phyloP scores from a whole-genome alignment of 495 filamentous ascomycete species.

The Coniosporium apollinis region DNA sequence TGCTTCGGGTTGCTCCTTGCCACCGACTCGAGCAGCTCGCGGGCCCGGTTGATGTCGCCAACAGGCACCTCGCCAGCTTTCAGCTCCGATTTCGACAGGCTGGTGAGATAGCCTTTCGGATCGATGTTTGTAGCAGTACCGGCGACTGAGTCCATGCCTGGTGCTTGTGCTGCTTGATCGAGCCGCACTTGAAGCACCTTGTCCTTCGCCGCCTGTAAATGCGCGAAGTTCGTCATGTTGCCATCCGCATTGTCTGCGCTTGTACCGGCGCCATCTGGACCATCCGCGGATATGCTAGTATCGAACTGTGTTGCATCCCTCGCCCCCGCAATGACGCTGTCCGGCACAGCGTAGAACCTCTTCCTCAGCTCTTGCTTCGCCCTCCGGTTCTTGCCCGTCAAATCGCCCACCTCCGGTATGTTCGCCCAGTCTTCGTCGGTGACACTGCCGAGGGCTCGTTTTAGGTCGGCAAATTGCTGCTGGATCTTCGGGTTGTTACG shows the following conservation, averaged over 20 bases:
- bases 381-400: constrained; percentile 83
- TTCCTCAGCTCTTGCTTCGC: constrained; percentile 65
- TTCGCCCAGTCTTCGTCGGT: constrained; percentile 95
- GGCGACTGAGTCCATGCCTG: constrained; percentile 44
- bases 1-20: constrained; percentile 92
- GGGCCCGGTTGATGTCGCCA: constrained; percentile 89
- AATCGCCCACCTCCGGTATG: constrained; percentile 86
- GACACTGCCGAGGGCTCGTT: constrained; percentile 71
- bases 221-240: constrained; percentile 93
- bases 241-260: constrained; percentile 46
- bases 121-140: constrained; percentile 88
- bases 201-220: constrained; percentile 88
- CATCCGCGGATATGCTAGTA: constrained; percentile 70
- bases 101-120: constrained; percentile 89
- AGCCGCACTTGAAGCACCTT: constrained; percentile 83
- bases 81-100: constrained; percentile 59
- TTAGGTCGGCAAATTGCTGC: constrained; percentile 93
- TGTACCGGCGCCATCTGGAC: constrained; percentile 27
- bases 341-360: constrained; percentile 90
- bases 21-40: constrained; percentile 82
- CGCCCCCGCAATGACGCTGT: constrained; percentile 85
- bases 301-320: constrained; percentile 65
- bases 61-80: constrained; percentile 67
- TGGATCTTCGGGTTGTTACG: constrained; percentile 95
- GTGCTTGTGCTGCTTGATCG: constrained; percentile 64